These are phyloP conservation scores for Scedosporium apiospermum DNA, from an alignment of 2,329 filamentous ascomycete genomes.

Conservation along the genomic window DNA sequence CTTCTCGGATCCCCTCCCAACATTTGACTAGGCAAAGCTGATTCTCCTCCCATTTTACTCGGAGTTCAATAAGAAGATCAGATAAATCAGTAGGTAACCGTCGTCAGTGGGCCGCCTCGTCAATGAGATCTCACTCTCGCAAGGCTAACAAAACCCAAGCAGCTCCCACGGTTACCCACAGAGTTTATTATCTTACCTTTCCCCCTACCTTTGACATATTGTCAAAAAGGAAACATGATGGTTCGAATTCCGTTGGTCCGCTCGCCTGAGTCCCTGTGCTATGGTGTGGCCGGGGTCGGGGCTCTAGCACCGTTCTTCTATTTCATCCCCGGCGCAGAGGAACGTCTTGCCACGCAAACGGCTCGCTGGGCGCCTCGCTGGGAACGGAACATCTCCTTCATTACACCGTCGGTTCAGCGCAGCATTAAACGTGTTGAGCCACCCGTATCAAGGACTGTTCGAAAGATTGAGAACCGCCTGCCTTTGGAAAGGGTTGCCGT, in stretches of 20 bases:
- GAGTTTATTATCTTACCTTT: background rate
- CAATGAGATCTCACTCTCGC: background rate
- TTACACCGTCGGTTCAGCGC: constrained; percentile 36
- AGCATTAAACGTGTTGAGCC: constrained; percentile 40
- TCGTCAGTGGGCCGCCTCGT: too few relatives aligned
- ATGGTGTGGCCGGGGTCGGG: constrained; percentile 42
- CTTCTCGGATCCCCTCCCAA: too few relatives aligned
- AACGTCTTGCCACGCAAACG: constrained; percentile 43
- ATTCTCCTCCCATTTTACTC: too few relatives aligned
- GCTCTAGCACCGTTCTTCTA: constrained; percentile 49
- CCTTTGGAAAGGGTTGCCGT: constrained; percentile 42
- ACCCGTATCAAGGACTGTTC: constrained; percentile 33
- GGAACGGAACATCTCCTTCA: constrained; percentile 48
- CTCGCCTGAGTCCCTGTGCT: constrained; percentile 38
- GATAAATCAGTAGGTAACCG: too few relatives aligned
- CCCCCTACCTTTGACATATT: background rate
- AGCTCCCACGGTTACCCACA: background rate
- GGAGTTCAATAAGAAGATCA: too few relatives aligned
- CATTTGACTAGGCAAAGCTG: too few relatives aligned
- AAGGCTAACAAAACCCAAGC: background rate
- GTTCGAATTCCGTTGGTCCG: background rate
- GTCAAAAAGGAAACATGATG: background rate
- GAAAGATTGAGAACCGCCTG: constrained; percentile 34
- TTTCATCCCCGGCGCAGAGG: constrained; percentile 45
- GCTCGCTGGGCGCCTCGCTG: constrained; percentile 49